Percentiles rank a stretch among this genome's conserved stretches.
Conservation (phyloP, 2,329 filamentous ascomycete genomes). For the Truncatella angustata region DNA sequence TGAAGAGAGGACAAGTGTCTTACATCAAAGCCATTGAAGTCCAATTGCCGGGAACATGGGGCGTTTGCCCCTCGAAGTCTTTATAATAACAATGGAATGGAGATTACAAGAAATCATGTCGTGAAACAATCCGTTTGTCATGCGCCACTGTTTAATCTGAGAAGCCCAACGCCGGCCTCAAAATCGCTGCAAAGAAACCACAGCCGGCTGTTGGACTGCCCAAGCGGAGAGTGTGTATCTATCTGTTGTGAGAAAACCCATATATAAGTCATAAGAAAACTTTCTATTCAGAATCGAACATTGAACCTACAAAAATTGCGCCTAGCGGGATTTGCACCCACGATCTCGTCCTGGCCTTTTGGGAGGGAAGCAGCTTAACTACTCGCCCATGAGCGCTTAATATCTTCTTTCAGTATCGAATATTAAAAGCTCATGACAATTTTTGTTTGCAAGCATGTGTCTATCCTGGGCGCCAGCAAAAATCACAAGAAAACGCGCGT, state of each 20-base stretch:
- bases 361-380: conserved; percentile 30
- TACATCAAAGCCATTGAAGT: neutral
- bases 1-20: neutral
- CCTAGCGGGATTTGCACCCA: conserved; percentile 30
- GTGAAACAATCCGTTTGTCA: neutral
- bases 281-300: neutral
- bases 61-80: neutral
- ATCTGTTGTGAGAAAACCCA: neutral
- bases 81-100: neutral
- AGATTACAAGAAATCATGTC: neutral
- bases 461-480: neutral
- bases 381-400: conserved; percentile 22
- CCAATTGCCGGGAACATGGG: neutral
- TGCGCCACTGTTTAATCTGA: no score
- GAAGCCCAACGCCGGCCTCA: no score
- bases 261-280: neutral
- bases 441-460: neutral
- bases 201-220: no score
- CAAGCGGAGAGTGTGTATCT: neutral
- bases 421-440: neutral
- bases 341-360: conserved; percentile 4
- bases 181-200: no score
- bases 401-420: neutral
- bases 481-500: neutral
- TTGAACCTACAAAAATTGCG: conserved; percentile 16